Percentiles rank a stretch among this genome's conserved stretches.
phyloP scores from a whole-genome alignment of 768 basidiomycete genomes.

The Strobilomyces dryophilus region DNA sequence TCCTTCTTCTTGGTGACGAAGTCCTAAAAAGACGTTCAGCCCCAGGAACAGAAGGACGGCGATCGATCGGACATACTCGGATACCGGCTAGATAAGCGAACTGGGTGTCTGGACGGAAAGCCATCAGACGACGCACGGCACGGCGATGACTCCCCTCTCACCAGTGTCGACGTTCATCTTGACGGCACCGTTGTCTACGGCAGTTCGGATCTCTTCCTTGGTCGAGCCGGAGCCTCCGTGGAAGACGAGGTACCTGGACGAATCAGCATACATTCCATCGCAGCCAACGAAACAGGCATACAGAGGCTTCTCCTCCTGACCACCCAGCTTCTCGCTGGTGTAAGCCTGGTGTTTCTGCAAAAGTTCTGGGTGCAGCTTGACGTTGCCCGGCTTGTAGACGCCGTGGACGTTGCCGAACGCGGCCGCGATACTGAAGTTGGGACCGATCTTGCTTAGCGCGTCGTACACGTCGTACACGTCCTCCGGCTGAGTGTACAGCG shows the following conservation, averaged over 20 bases:
- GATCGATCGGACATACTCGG: too few species aligned
- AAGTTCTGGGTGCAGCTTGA: slow-evolving; percentile 86
- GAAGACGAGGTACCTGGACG: slow-evolving; percentile 90
- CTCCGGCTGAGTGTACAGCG: slow-evolving; percentile 95
- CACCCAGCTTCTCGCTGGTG: slow-evolving; percentile 63
- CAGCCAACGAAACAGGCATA: slow-evolving; percentile 36
- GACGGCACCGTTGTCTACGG: slow-evolving; percentile 88
- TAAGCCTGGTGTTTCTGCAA: slow-evolving; percentile 87
- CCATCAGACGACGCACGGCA: too few species aligned
- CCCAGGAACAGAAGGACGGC: too few species aligned
- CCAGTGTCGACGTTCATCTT: slow-evolving; percentile 99
- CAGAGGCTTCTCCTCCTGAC: slow-evolving; percentile 72
- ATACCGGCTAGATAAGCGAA: too few species aligned
- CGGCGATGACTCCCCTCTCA: slow-evolving; percentile 13
- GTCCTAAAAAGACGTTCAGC: too few species aligned
- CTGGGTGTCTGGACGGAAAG: too few species aligned
- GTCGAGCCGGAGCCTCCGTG: slow-evolving; percentile 98
- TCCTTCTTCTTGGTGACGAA: too few species aligned
- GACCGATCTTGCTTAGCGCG: slow-evolving; percentile 77
- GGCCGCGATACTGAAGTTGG: slow-evolving; percentile 97
- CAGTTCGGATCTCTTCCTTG: slow-evolving; percentile 91
- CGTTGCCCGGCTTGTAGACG: slow-evolving; percentile 99
- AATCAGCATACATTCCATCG: not conserved
- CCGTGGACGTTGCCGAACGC: slow-evolving; percentile 99
- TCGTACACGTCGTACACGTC: slow-evolving; percentile 91